A percentile compares a stretch with the other conserved stretches of the same genome.
These are phyloP conservation scores for Hymenoscyphus occultus DNA, from an alignment of 2,329 filamentous ascomycete genomes.

Conservation along the genomic window DNA sequence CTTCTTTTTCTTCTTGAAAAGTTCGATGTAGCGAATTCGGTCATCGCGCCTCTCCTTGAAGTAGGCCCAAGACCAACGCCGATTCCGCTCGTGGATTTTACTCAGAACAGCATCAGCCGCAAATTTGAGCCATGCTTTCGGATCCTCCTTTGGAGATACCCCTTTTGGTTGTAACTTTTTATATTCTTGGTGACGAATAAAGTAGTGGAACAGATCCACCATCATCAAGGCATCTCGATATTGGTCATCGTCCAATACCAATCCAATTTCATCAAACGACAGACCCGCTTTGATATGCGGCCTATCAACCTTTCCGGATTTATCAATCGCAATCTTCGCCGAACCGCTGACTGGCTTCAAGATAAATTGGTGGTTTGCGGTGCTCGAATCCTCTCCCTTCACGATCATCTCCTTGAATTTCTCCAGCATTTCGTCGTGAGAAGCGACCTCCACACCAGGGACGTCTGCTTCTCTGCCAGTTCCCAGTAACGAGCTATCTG, in stretches of 20 bases:
- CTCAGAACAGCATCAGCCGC: conserved; percentile 83
- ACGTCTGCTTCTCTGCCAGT: conserved; percentile 71
- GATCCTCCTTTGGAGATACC: conserved; percentile 79
- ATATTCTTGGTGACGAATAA: conserved; percentile 96
- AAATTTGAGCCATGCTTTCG: conserved; percentile 87
- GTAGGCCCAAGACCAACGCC: conserved; percentile 93
- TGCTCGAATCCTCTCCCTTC: conserved; percentile 57
- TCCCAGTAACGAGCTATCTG: conserved; percentile 80
- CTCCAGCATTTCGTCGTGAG: conserved; percentile 73
- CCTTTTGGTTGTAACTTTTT: conserved; percentile 86
- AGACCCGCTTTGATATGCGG: conserved; percentile 89
- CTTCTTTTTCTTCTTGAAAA: conserved; percentile 89
- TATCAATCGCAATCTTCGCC: conserved; percentile 92
- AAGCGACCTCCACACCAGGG: conserved; percentile 55
- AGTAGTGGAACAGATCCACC: conserved; percentile 97
- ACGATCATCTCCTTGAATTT: conserved; percentile 79
- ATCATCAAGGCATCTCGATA: conserved; percentile 98
- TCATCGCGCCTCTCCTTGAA: conserved; percentile 92
- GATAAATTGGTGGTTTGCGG: conserved; percentile 78
- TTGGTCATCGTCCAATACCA: conserved; percentile 96
- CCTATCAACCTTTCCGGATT: conserved; percentile 73
- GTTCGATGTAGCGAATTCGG: conserved; percentile 79
- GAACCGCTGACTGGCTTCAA: conserved; percentile 93
- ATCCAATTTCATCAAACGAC: conserved; percentile 94
- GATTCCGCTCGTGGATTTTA: conserved; percentile 94